Evolutionary conservation across 148 eudicot genomes (phyloP), one percentile per base, ranked within the genome.

Genomic region (Tetragonia tetragonoides): DNA sequence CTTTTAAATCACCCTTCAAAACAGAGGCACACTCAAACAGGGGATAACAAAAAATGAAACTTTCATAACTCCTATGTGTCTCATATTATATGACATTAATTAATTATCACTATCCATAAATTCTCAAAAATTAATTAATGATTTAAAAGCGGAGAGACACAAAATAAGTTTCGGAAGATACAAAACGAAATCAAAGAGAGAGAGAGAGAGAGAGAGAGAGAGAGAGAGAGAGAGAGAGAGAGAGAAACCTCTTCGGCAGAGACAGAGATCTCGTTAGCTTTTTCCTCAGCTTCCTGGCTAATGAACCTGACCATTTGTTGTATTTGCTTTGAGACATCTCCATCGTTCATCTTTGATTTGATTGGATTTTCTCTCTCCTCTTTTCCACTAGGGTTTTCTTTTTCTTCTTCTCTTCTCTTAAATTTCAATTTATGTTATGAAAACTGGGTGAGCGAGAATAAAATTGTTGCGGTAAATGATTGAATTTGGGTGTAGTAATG

Each of bases 271-370:
- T 92, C 97, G 78, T 92, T 87, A 68, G 93, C 93, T 72, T 92
- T 92, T 85, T 92, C 97, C 57, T 86, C 88, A 66, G 97, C 97
- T 63, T 92, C 97, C 66, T 90, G 97, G 44, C 88, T 88, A 80
- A 92, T 92, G 86, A 92, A 92, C 54, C 89, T 80, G 72, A 87
- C 93, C 97, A 92, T 92, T 84, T 92, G 97, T 62, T 92, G 92
- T 75, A 92, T 90, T 82, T 92, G 97, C 81, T 87, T 88, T 12
- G 97, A 89, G 7, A 92, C 97, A 83, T 92, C 97, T 60, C 83
- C 85, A 77, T 92, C 97, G 82, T 90, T 86, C 97, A 90, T 91
- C 63, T 76, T 86, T 40, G 34, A 28, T 46, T 69, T 7, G 12
- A 39, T 41, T 65, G 20, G 24, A 24, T 23, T 37, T 3, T 41